These are phyloP conservation scores for Teunomyces stri DNA, from an alignment of 805 yeast species.

Conservation along the genomic window DNA sequence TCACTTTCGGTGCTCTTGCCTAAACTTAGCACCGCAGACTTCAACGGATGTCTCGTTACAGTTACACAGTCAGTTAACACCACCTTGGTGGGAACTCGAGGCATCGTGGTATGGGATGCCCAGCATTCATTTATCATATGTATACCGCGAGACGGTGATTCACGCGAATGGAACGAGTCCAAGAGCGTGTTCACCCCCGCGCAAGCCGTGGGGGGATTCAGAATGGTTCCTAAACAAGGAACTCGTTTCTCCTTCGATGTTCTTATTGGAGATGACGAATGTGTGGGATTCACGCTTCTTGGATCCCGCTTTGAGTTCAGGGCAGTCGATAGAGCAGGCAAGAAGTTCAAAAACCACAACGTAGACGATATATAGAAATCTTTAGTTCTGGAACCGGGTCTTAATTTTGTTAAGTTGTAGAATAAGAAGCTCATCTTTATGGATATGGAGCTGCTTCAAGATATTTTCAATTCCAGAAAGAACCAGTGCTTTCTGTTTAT, in stretches of 20 bases:
- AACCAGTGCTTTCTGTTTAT: conserved; percentile 2
- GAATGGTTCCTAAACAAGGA: conserved; percentile 65
- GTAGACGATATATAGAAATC: conserved; percentile 50
- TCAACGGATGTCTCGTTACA: conserved; percentile 67
- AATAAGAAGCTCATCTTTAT: conserved; percentile 20
- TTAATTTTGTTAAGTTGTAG: conserved; percentile 16
- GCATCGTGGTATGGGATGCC: conserved; percentile 84
- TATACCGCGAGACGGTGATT: conserved; percentile 38
- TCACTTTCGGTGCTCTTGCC: conserved; percentile 38
- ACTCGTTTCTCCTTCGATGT: conserved; percentile 56
- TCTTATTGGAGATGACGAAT: conserved; percentile 27
- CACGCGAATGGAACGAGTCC: conserved; percentile 32
- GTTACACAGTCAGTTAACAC: conserved; percentile 59
- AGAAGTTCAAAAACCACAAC: conserved; percentile 79
- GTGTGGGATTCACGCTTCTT: conserved; percentile 59
- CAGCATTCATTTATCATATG: conserved; percentile 68
- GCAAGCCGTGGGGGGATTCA: conserved; percentile 57
- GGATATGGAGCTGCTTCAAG: conserved; percentile 11
- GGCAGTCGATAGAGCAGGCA: conserved; percentile 75
- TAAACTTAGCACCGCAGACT: conserved; percentile 74
- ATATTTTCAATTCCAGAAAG: conserved; percentile 11
- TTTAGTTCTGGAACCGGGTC: neutral
- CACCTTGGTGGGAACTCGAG: conserved; percentile 58
- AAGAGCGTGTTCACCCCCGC: conserved; percentile 21
- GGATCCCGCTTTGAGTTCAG: conserved; percentile 80